Evolutionary conservation across 2,329 filamentous ascomycete genomes (phyloP), one percentile per base, ranked within the genome.

Genomic region (Fusarium odoratissimum): DNA sequence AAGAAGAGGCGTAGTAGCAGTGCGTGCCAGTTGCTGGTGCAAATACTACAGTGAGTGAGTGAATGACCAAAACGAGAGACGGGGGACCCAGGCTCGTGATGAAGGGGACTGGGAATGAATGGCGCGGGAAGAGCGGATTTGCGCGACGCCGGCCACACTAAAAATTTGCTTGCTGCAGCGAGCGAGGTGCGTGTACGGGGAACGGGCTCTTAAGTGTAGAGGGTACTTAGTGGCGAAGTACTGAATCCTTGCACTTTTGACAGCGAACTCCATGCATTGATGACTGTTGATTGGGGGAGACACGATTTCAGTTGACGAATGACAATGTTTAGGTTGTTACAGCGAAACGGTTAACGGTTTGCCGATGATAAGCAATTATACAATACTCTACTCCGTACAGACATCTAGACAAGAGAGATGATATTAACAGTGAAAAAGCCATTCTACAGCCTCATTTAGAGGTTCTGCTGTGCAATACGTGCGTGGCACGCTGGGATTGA

Each of bases 81-180:
- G 67, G 61, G 58, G 48, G 65, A 28, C 31, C 51, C 59, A 62
- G 64, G 40, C 25, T 48, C 48, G 67, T 49, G 65, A 55, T 40
- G 38, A 55, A 57, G 40, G 45, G 41, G 58, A 60, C 62, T 60
- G 44, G 55, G 57, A 45, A 62, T 52, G 71, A 63, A 63, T 64
- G 71, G 44, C 51, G 55, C 63, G 71, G 71, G 59, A 68, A 55
- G 71, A 64, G 67, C 71, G 71, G 71, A 58, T 71, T 67, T 60
- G 58, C 46, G 44, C 62, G 64, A 58, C 40, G 45, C 44, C 40
- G 46, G 52, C 52, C 51, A 48, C 56, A 60, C 62, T 54, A 72
- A 72, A 73, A 67, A 60, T 70, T 58, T 58, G 38, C 54, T 69
- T 59, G 45, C 60, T 67, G 61, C 41, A 60, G 41, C 28, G 40